Conservation (phyloP, 176 grass and related monocot genomes). For the Elymus sibiricus region DNA sequence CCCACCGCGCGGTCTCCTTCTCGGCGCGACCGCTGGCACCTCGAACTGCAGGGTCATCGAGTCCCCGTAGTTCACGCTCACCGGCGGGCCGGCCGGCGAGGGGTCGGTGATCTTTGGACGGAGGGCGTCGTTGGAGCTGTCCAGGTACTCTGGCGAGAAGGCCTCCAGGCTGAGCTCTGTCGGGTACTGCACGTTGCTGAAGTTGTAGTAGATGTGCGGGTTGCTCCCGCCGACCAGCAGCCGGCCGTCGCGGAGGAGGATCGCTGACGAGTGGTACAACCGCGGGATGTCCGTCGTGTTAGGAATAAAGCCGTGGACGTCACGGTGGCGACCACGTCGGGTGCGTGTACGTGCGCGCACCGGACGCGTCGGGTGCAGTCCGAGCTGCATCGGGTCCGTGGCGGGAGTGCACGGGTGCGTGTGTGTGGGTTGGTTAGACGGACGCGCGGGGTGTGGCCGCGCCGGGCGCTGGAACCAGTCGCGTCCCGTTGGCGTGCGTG, state of each 20-base stretch:
- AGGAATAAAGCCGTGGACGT: no score
- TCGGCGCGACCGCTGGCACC: not conserved
- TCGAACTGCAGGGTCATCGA: constrained; percentile 42
- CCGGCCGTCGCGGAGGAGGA: constrained; percentile 70
- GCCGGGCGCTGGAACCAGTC: no score
- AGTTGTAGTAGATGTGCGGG: constrained; percentile 76
- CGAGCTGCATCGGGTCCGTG: no score
- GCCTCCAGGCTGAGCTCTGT: constrained; percentile 81
- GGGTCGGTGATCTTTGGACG: constrained; percentile 45
- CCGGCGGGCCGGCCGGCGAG: constrained; percentile 3
- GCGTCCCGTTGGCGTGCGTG: no score
- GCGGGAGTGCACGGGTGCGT: no score
- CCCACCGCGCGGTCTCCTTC: not conserved
- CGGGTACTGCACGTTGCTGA: constrained; percentile 60
- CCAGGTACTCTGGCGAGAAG: constrained; percentile 75
- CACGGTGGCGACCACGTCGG: no score
- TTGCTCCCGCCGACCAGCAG: constrained; percentile 79
- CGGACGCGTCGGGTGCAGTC: no score
- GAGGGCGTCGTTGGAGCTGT: constrained; percentile 27
- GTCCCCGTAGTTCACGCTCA: constrained; percentile 29
- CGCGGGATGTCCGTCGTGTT: constrained; percentile 40
- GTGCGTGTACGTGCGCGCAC: no score
- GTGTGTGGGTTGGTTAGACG: no score
- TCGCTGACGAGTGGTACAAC: constrained; percentile 64
- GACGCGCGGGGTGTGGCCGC: no score